Evolutionary conservation across 176 grass and related monocot genomes (phyloP).

Genomic region (Ananas comosus): DNA sequence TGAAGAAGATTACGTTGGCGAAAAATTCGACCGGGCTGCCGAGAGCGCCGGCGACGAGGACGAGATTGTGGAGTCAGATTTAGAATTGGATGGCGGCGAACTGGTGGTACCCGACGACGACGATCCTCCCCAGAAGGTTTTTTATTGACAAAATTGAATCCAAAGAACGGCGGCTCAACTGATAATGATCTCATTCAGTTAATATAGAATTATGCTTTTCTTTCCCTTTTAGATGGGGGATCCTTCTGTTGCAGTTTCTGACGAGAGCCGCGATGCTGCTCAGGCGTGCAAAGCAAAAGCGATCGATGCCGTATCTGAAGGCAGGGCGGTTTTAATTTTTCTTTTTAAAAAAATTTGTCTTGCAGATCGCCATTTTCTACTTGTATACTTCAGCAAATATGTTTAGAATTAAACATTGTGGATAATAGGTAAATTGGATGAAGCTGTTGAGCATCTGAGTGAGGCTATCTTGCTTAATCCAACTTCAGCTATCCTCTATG

Average conservation of each 20-base stretch:
- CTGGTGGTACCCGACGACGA: slow-evolving; percentile 43
- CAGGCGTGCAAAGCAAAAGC: slow-evolving; percentile 55
- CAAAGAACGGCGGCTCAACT: not conserved
- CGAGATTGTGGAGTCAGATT: slow-evolving; percentile 42
- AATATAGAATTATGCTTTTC: slow-evolving; percentile 6
- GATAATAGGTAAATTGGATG: slow-evolving; percentile 45
- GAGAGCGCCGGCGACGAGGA: slow-evolving; percentile 13
- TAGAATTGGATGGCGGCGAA: slow-evolving; percentile 48
- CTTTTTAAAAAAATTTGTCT: not conserved
- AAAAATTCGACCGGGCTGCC: not conserved
- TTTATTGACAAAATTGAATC: slow-evolving; percentile 4
- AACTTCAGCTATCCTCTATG: slow-evolving; percentile 61
- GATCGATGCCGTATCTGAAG: slow-evolving; percentile 32
- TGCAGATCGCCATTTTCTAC: not conserved
- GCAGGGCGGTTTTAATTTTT: slow-evolving; percentile 13
- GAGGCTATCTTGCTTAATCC: slow-evolving; percentile 54
- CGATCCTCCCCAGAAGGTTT: slow-evolving; percentile 48
- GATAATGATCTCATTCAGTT: not conserved
- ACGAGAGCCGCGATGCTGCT: slow-evolving; percentile 40
- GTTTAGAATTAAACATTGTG: not conserved
- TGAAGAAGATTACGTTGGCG: not conserved
- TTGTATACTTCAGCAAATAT: not conserved
- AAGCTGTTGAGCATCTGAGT: slow-evolving; percentile 39
- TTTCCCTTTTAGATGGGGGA: slow-evolving; percentile 47
- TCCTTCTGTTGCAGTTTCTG: slow-evolving; percentile 38